Conservation (phyloP, 2,329 filamentous ascomycete genomes). For the Epichloe brachyelytri region DNA sequence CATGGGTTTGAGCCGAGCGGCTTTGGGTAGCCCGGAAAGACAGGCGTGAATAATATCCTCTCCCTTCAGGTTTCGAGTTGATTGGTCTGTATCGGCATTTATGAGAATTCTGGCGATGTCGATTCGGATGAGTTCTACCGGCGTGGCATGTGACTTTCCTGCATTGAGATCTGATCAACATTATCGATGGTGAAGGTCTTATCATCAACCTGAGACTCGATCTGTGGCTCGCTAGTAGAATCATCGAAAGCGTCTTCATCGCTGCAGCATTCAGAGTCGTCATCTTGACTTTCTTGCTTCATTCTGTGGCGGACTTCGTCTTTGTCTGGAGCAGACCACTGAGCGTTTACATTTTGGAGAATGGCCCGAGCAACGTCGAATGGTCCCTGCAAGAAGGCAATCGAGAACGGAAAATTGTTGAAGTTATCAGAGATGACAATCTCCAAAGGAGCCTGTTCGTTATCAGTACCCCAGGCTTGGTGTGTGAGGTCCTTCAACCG, state of each 20-base stretch:
- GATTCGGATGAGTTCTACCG: slow-evolving; percentile 40
- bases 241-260: slow-evolving; percentile 20
- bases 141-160: slow-evolving; percentile 50
- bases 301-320: slow-evolving; percentile 38
- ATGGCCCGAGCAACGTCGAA: slow-evolving; percentile 49
- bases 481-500: slow-evolving; percentile 54
- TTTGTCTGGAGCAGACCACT: slow-evolving; percentile 48
- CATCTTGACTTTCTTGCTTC: slow-evolving; percentile 23
- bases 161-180: slow-evolving; percentile 53
- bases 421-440: slow-evolving; percentile 43
- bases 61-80: slow-evolving; percentile 43
- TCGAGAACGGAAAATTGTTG: slow-evolving; percentile 47
- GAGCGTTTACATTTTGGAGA: slow-evolving; percentile 55
- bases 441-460: slow-evolving; percentile 46
- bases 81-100: slow-evolving; percentile 56
- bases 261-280: slow-evolving; percentile 23
- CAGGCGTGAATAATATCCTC: slow-evolving; percentile 59
- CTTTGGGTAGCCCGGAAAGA: slow-evolving; percentile 18
- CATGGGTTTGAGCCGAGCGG: slow-evolving; percentile 29
- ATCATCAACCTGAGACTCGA: slow-evolving; percentile 44
- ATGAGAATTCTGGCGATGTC: slow-evolving; percentile 50
- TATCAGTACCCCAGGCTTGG: slow-evolving; percentile 40
- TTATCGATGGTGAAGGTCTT: slow-evolving; percentile 64
- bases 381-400: slow-evolving; percentile 57
- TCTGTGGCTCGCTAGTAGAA: slow-evolving; percentile 28